phyloP scores from a whole-genome alignment of 177 flowering plant genomes.

The Telopea speciosissima region DNA sequence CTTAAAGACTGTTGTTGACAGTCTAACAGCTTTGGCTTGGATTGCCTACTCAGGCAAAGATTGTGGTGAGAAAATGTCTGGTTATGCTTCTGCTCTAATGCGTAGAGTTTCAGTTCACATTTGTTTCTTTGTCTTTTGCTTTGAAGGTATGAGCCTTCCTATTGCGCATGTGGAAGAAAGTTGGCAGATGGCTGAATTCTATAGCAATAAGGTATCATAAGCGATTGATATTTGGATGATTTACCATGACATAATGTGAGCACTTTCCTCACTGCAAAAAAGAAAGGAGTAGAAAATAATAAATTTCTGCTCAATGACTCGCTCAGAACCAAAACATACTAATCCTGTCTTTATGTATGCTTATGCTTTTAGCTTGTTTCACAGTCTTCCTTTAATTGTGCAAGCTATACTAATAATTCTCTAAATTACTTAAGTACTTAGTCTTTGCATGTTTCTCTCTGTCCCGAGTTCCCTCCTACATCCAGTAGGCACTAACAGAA shows the following conservation, averaged over 20 bases:
- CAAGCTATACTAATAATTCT: not conserved
- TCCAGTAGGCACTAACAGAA: not conserved
- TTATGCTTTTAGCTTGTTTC: not conserved
- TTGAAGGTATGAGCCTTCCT: conserved; percentile 94
- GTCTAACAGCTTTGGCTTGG: conserved; percentile 93
- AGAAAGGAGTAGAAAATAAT: not conserved
- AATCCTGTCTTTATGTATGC: not conserved
- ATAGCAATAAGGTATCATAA: conserved; percentile 74
- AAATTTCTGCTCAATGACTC: not conserved
- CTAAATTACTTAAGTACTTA: no score
- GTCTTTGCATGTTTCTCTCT: not conserved
- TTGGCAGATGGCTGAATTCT: conserved; percentile 98
- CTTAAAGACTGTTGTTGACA: conserved; percentile 75
- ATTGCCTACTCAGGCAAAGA: conserved; percentile 92
- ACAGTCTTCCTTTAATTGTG: not conserved
- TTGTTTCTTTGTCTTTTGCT: conserved; percentile 5
- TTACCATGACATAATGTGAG: not conserved
- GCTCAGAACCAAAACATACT: not conserved
- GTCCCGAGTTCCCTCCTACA: not conserved
- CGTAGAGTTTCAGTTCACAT: not conserved
- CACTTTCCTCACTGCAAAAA: not conserved
- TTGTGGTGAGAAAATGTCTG: conserved; percentile 53
- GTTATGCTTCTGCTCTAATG: conserved; percentile 1
- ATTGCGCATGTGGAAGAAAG: conserved; percentile 98
- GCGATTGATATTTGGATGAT: not conserved